Conservation (phyloP, 2,329 filamentous ascomycete genomes). For the Diaporthe vexans region DNA sequence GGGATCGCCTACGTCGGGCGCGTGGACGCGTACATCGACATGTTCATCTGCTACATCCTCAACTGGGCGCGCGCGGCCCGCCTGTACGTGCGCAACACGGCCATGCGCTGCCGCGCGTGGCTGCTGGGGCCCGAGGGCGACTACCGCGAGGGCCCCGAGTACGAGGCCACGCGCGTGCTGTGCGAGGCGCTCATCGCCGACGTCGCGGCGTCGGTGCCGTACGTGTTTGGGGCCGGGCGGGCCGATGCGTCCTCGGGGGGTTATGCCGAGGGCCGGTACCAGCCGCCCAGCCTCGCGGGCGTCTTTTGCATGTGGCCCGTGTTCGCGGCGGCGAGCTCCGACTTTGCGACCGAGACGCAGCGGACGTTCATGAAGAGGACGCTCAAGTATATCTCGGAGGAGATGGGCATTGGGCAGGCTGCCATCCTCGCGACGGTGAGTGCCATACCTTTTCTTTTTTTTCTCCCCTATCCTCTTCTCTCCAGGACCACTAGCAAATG, state of each 20-base stretch:
- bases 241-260: not conserved
- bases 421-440: constrained; percentile 39
- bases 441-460: not conserved
- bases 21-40: constrained; percentile 41
- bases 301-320: constrained; percentile 42
- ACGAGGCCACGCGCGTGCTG: constrained; percentile 24
- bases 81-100: constrained; percentile 39
- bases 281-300: constrained; percentile 37
- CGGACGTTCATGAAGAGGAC: constrained; percentile 39
- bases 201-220: constrained; percentile 40
- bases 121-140: constrained; percentile 36
- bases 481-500: no score
- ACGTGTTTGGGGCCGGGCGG: constrained; percentile 37
- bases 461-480: no score
- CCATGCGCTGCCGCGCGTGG: constrained; percentile 41
- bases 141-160: constrained; percentile 35
- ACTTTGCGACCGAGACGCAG: constrained; percentile 39
- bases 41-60: constrained; percentile 41
- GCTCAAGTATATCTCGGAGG: constrained; percentile 39
- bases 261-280: not conserved
- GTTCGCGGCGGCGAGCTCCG: constrained; percentile 41
- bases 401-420: constrained; percentile 42
- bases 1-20: constrained; percentile 34
- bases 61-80: constrained; percentile 41
- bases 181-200: constrained; percentile 28